These are phyloP conservation scores for Phytophthora tentaculata DNA, from an alignment of 352 stramenopile genomes.

Conservation along the genomic window DNA sequence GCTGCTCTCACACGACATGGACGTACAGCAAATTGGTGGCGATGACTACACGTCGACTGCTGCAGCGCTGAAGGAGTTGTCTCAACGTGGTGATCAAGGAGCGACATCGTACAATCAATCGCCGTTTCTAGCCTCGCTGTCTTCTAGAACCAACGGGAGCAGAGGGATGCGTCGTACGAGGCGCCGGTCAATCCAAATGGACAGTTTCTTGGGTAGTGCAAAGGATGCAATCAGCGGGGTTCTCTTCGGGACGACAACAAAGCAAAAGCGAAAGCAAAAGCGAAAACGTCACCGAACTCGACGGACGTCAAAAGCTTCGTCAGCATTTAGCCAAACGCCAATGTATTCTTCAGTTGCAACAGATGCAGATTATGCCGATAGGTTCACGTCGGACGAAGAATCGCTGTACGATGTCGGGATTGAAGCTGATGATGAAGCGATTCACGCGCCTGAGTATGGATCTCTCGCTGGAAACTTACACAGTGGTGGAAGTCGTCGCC, in stretches of 20 bases:
- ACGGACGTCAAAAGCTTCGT: constrained; percentile 18
- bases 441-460: constrained; percentile 31
- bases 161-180: constrained; percentile 13
- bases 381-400: constrained; percentile 28
- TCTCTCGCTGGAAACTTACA: constrained; percentile 29
- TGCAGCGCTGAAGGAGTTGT: constrained; percentile 58
- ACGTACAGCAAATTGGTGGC: constrained; percentile 68
- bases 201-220: constrained; percentile 30
- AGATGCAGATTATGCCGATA: constrained; percentile 28
- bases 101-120: constrained; percentile 10
- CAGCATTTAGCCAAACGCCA: constrained; percentile 19
- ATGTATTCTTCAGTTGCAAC: constrained; percentile 43
- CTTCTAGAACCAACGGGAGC: constrained; percentile 2
- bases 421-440: constrained; percentile 23
- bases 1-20: constrained; percentile 82
- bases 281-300: constrained; percentile 19
- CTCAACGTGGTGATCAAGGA: constrained; percentile 26
- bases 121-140: constrained; percentile 14
- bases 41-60: constrained; percentile 67
- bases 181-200: constrained; percentile 16
- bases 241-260: constrained; percentile 21
- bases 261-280: constrained; percentile 32
- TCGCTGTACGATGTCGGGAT: constrained; percentile 21
- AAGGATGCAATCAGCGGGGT: constrained; percentile 25
- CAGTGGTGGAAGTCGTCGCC: constrained; percentile 1